Conservation (phyloP, 805 yeast genomes). For the Metschnikowia sp. region DNA sequence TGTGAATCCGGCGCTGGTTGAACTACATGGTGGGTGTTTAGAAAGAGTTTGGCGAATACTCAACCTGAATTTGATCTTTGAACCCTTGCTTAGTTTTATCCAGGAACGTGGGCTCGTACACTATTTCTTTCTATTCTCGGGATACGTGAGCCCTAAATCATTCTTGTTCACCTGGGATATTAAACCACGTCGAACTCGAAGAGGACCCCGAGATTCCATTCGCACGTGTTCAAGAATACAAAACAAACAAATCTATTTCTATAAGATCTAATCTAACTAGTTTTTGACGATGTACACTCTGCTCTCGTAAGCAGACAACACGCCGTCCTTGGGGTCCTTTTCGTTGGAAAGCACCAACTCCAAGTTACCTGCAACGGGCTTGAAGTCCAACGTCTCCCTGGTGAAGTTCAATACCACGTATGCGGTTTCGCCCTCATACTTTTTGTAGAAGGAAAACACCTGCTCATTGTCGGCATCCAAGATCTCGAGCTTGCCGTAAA, state of each 20-base stretch:
- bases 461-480: constrained; percentile 41
- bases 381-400: constrained; percentile 23
- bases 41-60: no score
- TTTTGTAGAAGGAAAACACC: constrained; percentile 42
- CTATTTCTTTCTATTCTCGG: no score
- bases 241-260: not conserved
- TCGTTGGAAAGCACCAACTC: constrained; percentile 33
- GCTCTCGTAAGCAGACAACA: constrained; percentile 44
- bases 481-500: constrained; percentile 45
- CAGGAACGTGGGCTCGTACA: no score
- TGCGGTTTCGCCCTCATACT: constrained; percentile 23
- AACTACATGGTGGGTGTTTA: no score
- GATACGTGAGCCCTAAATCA: no score
- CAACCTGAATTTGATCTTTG: no score
- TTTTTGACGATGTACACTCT: constrained; percentile 33
- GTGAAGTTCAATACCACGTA: constrained; percentile 26
- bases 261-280: not conserved
- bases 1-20: no score
- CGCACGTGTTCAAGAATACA: not conserved
- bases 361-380: constrained; percentile 25
- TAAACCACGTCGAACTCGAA: not conserved
- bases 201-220: not conserved
- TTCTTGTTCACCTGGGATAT: no score
- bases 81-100: no score
- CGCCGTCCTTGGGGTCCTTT: constrained; percentile 19